phyloP scores from a whole-genome alignment of 2,329 filamentous ascomycete genomes.

The Neopestalotiopsis sp. region DNA sequence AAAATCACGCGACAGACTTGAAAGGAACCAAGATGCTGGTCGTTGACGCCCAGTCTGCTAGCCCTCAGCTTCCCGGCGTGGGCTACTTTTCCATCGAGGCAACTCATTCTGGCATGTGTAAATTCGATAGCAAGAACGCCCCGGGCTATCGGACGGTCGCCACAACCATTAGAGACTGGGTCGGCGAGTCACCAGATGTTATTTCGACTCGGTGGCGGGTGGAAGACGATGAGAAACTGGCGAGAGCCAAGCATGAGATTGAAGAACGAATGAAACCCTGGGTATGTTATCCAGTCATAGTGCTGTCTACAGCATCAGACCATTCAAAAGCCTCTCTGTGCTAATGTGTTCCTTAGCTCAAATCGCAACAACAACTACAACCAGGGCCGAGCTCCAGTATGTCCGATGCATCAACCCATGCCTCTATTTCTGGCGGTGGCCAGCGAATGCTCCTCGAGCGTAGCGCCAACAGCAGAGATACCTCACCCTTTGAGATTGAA shows the following conservation, averaged over 20 bases:
- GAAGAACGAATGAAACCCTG: constrained; percentile 50
- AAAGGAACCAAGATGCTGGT: constrained; percentile 67
- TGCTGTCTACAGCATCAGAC: neutral
- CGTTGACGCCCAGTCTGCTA: constrained; percentile 73
- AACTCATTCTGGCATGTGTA: constrained; percentile 46
- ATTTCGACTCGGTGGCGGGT: constrained; percentile 64
- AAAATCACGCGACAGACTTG: constrained; percentile 73
- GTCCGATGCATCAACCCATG: constrained; percentile 32
- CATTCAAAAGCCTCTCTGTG: neutral
- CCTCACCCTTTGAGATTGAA: constrained; percentile 37
- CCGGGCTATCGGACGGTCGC: constrained; percentile 66
- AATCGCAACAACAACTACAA: constrained; percentile 33
- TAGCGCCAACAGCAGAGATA: constrained; percentile 29
- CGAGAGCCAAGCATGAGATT: constrained; percentile 48
- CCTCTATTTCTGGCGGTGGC: neutral
- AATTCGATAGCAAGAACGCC: constrained; percentile 58
- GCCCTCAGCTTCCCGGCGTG: constrained; percentile 71
- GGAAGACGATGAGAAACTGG: constrained; percentile 58
- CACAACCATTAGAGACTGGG: constrained; percentile 56
- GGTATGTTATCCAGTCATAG: constrained; percentile 34
- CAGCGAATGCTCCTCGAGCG: constrained; percentile 25
- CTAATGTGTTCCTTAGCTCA: constrained; percentile 25
- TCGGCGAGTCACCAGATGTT: constrained; percentile 56
- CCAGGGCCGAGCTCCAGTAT: constrained; percentile 33
- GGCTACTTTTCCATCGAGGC: constrained; percentile 69